Conservation (phyloP, 106 monocot genomes). For the Acanthochlamys bracteata region DNA sequence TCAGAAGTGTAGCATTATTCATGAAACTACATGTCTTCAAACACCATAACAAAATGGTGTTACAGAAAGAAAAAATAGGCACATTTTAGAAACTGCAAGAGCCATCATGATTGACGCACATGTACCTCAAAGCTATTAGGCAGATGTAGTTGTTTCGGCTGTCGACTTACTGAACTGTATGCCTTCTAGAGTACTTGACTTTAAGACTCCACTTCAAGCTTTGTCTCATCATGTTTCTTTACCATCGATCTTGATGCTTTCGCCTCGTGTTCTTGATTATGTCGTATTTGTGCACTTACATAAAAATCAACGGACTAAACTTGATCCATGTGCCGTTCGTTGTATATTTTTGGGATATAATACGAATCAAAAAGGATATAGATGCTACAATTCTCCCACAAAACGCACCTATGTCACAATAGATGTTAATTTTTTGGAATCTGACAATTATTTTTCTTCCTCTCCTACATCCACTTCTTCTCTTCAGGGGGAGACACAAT, state of each 20-base stretch:
- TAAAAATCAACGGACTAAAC: not conserved
- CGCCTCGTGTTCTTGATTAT: not conserved
- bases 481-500: too few species aligned
- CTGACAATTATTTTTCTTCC: not conserved
- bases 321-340: not conserved
- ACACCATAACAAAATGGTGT: not conserved
- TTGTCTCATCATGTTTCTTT: not conserved
- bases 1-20: not conserved
- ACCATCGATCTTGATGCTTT: too few species aligned
- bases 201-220: not conserved
- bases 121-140: not conserved
- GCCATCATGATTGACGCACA: not conserved
- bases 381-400: conserved; percentile 5
- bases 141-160: not conserved
- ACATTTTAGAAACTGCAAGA: too few species aligned
- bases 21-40: not conserved
- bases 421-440: not conserved
- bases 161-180: conserved; percentile 5
- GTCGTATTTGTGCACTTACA: not conserved
- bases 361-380: not conserved
- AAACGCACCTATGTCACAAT: not conserved
- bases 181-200: not conserved
- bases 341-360: not conserved
- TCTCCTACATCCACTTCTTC: too few species aligned
- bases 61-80: not conserved